Percentiles rank a stretch among this genome's conserved stretches.
These are phyloP conservation scores for Henckelia pumila DNA, from an alignment of 257 asterid genomes.

Conservation along the genomic window DNA sequence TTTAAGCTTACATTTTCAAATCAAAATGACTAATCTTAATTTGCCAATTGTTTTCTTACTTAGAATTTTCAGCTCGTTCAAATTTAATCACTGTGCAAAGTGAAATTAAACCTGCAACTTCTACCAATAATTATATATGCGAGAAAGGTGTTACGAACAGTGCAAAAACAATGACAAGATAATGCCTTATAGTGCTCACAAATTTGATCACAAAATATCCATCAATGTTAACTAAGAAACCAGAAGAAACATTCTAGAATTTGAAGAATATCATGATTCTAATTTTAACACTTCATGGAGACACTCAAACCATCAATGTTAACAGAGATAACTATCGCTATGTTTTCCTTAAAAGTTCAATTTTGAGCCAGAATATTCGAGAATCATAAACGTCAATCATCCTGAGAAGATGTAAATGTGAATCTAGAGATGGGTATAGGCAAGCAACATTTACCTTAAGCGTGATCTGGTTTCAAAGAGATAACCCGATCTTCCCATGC, in stretches of 20 bases:
- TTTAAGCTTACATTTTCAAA: too few species aligned
- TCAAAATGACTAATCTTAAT: not conserved
- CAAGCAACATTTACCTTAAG: slow-evolving; percentile 21
- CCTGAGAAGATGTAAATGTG: not conserved
- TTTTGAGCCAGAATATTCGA: not conserved
- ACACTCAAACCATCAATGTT: slow-evolving; percentile 4
- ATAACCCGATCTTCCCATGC: slow-evolving; percentile 14
- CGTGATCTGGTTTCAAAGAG: slow-evolving; percentile 31
- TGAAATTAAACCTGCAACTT: slow-evolving; percentile 8
- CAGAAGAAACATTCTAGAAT: not conserved
- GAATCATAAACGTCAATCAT: not conserved
- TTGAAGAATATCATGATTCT: not conserved
- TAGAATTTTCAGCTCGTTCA: not conserved
- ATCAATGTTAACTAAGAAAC: not conserved
- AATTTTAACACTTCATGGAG: not conserved
- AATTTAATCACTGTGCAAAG: not conserved
- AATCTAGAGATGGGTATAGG: not conserved
- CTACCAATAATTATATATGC: slow-evolving; percentile 22
- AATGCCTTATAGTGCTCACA: slow-evolving; percentile 33
- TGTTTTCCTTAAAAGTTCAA: too few species aligned
- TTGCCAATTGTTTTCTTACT: not conserved
- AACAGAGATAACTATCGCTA: too few species aligned
- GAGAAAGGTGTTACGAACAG: slow-evolving; percentile 32
- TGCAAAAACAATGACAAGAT: slow-evolving; percentile 42
- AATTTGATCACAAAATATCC: slow-evolving; percentile 24